Base-by-base conservation (phyloP, 2,329 filamentous ascomycete genomes). In the Penicillium sp. region DNA sequence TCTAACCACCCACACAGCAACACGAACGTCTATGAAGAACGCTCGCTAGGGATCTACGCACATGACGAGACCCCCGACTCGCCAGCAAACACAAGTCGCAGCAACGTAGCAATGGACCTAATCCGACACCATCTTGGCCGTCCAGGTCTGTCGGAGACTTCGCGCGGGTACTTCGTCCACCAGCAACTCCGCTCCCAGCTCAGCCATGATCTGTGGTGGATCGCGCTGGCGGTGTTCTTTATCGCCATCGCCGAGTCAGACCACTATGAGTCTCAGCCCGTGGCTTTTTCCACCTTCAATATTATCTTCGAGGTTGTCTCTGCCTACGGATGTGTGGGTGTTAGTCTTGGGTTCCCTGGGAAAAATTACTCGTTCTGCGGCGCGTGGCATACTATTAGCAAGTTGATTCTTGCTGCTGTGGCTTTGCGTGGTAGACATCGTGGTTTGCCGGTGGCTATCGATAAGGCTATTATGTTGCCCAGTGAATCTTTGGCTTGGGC, bases 21-120 rank as follows among this genome's bases (percentile, higher is more conserved):
- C 66, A 87, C 86, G 38, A 89, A 89, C 64, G 83, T 88, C 31
- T 90, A 90, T 65, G 86, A 89, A 66, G 86, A 90, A 64, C 78
- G 84, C 7, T 86, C 83, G 0, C 75, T 89, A 2, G 86, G 86
- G 0, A 70, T 73, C 27, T 73, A 71, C 53, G 69, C 71, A 37
- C 64, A 72, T 12, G 72, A 77, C 42, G 56, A 66, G 39, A 46
- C 54, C 6, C 46, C 56, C 21, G 59, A 63, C 13, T 59, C 60
- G 7, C 57, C 58, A 23, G 54, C 60, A 18, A 58, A 56, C 12
- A 62, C 59, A 23, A 54, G 52, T n/a, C 59, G 60, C 29, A 59
- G 57, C 18, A 66, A 62, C 49, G 60, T 63, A 4, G 32, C 67
- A 21, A 61, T 68, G 53, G 58, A 69, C 18, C 55, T 71, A 4